phyloP scores from a whole-genome alignment of 495 filamentous ascomycete genomes.

The Penicillium ochrochloron region DNA sequence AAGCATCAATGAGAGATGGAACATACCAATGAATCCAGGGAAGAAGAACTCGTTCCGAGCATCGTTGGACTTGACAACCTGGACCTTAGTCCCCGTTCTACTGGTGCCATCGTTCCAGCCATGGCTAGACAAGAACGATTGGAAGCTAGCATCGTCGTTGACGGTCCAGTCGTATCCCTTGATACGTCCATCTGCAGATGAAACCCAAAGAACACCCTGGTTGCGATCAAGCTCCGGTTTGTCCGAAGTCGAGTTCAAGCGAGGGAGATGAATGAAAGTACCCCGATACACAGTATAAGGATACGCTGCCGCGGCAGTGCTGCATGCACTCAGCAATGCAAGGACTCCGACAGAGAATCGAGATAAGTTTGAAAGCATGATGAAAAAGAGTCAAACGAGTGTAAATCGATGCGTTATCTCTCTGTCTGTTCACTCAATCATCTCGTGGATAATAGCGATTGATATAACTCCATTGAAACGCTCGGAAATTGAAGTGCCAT shows the following conservation, averaged over 20 bases:
- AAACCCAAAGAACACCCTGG: conserved; percentile 68
- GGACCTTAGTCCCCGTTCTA: conserved; percentile 20
- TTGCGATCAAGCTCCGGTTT: conserved; percentile 40
- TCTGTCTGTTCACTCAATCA: conserved; percentile 6
- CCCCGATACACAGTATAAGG: conserved; percentile 47
- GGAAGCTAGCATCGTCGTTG: conserved; percentile 41
- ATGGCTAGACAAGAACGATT: conserved; percentile 50
- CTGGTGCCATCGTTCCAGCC: conserved; percentile 35
- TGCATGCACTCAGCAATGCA: conserved; percentile 18
- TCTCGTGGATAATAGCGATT: conserved; percentile 13
- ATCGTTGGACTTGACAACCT: conserved; percentile 38
- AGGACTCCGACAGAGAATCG: conserved; percentile 13
- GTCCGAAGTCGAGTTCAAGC: conserved; percentile 20
- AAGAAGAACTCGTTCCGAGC: conserved; percentile 75
- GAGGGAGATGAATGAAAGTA: conserved; percentile 54
- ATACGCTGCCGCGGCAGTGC: conserved; percentile 6
- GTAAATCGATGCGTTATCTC: conserved; percentile 8
- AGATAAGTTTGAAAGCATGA: conserved; percentile 17
- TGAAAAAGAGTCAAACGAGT: conserved; percentile 14
- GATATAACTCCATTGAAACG: conserved; percentile 17
- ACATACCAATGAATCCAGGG: conserved; percentile 84
- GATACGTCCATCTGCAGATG: conserved; percentile 64
- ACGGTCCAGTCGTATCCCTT: conserved; percentile 41
- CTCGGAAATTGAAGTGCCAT: neutral
- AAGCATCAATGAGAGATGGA: neutral